phyloP scores from a whole-genome alignment of 2,329 filamentous ascomycete genomes.

The Trichophyton schoenleinii region DNA sequence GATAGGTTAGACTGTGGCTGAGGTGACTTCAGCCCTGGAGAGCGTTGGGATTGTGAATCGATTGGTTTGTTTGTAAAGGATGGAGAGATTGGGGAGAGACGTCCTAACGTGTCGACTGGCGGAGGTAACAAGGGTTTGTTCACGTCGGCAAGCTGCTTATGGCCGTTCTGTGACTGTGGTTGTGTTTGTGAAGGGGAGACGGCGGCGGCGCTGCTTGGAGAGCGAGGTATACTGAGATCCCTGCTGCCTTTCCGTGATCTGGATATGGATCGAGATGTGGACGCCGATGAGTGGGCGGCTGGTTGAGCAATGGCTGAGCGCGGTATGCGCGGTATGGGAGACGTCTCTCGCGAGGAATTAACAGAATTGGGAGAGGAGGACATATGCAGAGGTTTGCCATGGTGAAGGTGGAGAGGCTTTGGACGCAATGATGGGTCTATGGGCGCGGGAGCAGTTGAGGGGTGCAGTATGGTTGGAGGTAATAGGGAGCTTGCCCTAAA shows the following conservation, averaged over 20 bases:
- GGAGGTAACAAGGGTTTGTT: conserved; percentile 53
- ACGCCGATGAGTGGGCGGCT: conserved; percentile 19
- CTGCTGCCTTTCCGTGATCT: conserved; percentile 56
- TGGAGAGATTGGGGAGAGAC: not conserved
- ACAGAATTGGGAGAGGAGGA: conserved; percentile 34
- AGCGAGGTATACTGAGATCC: conserved; percentile 51
- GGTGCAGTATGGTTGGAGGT: conserved; percentile 6
- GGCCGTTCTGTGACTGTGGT: conserved; percentile 27
- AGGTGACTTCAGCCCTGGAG: not conserved
- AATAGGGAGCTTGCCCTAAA: conserved; percentile 2
- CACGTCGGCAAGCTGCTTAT: conserved; percentile 56
- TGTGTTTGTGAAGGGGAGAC: not conserved
- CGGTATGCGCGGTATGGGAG: conserved; percentile 28
- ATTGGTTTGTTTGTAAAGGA: not conserved
- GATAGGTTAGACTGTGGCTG: not conserved
- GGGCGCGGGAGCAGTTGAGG: conserved; percentile 2
- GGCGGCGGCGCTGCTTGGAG: conserved; percentile 24
- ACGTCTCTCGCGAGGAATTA: conserved; percentile 38
- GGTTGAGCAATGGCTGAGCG: conserved; percentile 10
- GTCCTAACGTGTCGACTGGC: conserved; percentile 22
- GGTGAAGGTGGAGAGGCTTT: conserved; percentile 4
- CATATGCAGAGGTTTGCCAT: conserved; percentile 9
- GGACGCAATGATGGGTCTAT: conserved; percentile 6
- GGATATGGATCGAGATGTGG: conserved; percentile 27
- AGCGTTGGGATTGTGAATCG: not conserved